phyloP scores from a whole-genome alignment of 495 filamentous ascomycete genomes.

The Trichoderma parareesei region DNA sequence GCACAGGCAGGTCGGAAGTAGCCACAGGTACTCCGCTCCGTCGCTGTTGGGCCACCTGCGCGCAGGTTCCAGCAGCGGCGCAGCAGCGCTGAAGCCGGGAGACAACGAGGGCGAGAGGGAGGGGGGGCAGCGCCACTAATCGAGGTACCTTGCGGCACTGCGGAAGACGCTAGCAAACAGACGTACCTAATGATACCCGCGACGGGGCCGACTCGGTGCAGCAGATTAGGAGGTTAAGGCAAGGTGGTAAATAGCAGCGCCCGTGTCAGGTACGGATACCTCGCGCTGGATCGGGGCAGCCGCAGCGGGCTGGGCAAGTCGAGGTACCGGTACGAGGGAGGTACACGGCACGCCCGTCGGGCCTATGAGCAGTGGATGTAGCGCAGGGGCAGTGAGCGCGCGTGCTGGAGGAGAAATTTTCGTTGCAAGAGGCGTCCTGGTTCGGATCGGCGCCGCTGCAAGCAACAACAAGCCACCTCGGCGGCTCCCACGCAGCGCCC shows the following conservation, averaged over 20 bases:
- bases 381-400: constrained; percentile 8
- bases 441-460: constrained; percentile 4
- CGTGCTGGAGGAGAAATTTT: constrained; percentile 10
- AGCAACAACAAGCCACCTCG: constrained; percentile 1
- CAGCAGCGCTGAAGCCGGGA: constrained; percentile 7
- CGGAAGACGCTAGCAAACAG: neutral
- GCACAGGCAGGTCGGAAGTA: no score
- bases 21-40: no score
- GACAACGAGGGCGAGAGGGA: neutral
- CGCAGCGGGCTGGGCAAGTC: neutral
- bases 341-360: neutral
- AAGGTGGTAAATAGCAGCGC: neutral
- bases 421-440: neutral
- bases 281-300: neutral
- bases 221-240: neutral
- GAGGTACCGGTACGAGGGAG: neutral
- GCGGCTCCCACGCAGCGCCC: constrained; percentile 7
- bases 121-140: neutral
- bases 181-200: constrained; percentile 4
- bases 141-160: neutral
- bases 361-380: neutral
- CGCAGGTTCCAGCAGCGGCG: neutral
- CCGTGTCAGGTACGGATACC: neutral
- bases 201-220: constrained; percentile 5
- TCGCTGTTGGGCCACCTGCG: constrained; percentile 8